phyloP scores from a whole-genome alignment of 345 rosid genomes.

The Moricandia arvensis region DNA sequence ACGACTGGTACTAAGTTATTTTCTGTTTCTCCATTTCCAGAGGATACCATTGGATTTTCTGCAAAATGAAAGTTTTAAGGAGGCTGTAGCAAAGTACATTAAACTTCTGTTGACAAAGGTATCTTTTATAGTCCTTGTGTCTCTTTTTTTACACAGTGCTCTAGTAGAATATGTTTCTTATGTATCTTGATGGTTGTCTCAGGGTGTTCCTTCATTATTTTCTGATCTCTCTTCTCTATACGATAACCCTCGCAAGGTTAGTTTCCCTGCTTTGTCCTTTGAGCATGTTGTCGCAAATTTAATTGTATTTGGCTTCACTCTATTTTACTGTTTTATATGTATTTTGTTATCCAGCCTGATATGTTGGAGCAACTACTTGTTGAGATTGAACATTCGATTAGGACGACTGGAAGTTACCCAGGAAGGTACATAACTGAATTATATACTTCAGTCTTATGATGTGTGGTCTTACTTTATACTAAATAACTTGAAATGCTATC shows the following conservation, averaged over 20 bases:
- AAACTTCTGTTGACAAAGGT: conserved; percentile 89
- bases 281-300: neutral
- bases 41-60: conserved; percentile 97
- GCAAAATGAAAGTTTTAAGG: conserved; percentile 72
- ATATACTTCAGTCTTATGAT: neutral
- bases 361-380: conserved; percentile 76
- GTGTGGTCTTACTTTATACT: neutral
- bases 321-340: neutral
- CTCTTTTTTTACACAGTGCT: conserved; percentile 11
- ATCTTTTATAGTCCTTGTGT: neutral
- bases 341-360: conserved; percentile 61
- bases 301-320: conserved; percentile 13
- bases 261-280: conserved; percentile 28
- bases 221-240: conserved; percentile 95
- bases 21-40: conserved; percentile 41
- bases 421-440: conserved; percentile 60
- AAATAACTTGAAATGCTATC: neutral
- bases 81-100: conserved; percentile 75
- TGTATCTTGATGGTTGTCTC: conserved; percentile 20
- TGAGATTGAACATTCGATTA: conserved; percentile 80
- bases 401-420: conserved; percentile 60
- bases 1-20: neutral
- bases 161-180: conserved; percentile 13
- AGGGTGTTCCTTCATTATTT: conserved; percentile 98
- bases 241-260: conserved; percentile 79